Base-by-base conservation (phyloP, 495 filamentous ascomycete species). In the Aspergillus nanangensis region DNA sequence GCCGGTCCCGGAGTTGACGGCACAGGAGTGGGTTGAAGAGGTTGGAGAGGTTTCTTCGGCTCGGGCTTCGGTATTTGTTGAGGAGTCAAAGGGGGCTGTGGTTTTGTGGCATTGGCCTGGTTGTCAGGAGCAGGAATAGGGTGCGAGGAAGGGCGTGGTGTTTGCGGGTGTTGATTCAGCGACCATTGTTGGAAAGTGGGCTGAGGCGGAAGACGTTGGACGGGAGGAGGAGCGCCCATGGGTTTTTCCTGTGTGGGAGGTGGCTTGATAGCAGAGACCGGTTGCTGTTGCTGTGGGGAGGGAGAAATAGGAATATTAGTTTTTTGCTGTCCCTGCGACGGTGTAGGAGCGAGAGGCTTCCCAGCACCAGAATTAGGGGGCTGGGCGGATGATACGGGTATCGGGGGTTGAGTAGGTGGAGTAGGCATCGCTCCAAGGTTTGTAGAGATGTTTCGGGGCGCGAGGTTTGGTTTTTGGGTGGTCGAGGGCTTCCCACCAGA, bases 111-210 rank as follows among this genome's bases (percentile, higher is more conserved):
- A 44, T 33, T 23, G 24, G 52, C 36, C n/a, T 55, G 48, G 4
- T 37, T 48, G 3, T 40, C 10, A 31, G 35, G 39, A 8, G 25
- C 45, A 29, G 29, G 19, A 39, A 44, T 51, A n/a, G 33, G 48
- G 13, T 42, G n/a, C 27, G 48, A 35, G 15, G 50, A 20, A 36
- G 40, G 45, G 18, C 62, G 67, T 29, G 69, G 63, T n/a, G 65
- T 64, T 17, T 67, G 60, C n/a, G 64, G 57, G n/a, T 65, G 47
- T 34, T 62, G 55, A 37, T 69, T 63, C 9, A 71, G 56, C 17
- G 67, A 58, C 63, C 66, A 69, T 43, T 73, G 72, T 45, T 70
- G 65, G 51, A 72, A 69, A 41, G 55, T 71, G 18, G 62, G 50
- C 39, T 69, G 63, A 9, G 53, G 55, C 4, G 58, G 58, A 42